Base-by-base conservation (phyloP, 305 asterid species). In the Fraxinus albicans region DNA sequence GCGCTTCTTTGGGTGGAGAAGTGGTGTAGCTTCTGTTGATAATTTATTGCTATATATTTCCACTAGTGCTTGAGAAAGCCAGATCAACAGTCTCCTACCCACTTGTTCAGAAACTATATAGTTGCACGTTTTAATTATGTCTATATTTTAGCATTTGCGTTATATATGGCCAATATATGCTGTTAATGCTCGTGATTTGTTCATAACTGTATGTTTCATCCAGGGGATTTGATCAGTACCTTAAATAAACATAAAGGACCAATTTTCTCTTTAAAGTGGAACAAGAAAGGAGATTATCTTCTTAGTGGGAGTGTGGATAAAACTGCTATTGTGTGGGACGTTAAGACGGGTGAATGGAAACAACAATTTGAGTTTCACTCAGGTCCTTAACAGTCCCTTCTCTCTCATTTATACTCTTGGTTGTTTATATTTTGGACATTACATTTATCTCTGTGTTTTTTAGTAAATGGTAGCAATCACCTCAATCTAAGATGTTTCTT, bases 241-340 rank as follows among this genome's bases (percentile, higher is more conserved):
- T 86, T 96, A 84, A 93, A 88, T 89, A 96, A 92, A 87, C 99
- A 96, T 86, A 94, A 94, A 84, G 99, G 99, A 75, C 98, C 99
- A 77, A 93, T 96, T 84, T 94, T 93, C 92, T 94, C 98, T 80
- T 89, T 96, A 89, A 96, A 94, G 94, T 96, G 99, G 99, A 96
- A 94, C 90, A 94, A 93, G 92, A 93, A 93, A 86, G 99, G 99
- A 75, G 98, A 94, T 90, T 96, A 84, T 84, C 93, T 96, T 87
- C 97, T 96, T 38, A 96, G 98, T 84, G 99, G 99, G 82, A 94
- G 98, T 85, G 97, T 94, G 76, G 99, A 96, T 86, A 94, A 91
- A 92, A 96, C 98, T 86, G 98, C 98, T 73, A 94, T 96, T 86
- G 98, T 93, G 79, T 96, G 98, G 99, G 99, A 94, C 88, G 94